phyloP scores from a whole-genome alignment of 2,329 filamentous ascomycete genomes.

The Aciculosporium take region DNA sequence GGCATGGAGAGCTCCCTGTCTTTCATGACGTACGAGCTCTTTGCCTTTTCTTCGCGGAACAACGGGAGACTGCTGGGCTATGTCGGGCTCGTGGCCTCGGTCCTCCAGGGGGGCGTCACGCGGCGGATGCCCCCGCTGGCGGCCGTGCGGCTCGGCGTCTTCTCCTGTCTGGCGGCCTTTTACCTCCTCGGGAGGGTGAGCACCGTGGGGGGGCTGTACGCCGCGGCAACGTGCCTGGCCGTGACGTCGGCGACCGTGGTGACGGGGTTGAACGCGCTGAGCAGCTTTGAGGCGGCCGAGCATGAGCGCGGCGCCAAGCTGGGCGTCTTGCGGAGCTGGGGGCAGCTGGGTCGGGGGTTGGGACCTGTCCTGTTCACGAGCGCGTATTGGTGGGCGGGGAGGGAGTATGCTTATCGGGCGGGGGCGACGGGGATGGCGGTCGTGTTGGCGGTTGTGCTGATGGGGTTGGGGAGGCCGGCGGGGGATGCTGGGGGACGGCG shows the following conservation, averaged over 20 bases:
- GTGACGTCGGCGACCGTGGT: slow-evolving; percentile 91
- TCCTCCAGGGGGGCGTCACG: slow-evolving; percentile 89
- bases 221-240: slow-evolving; percentile 69
- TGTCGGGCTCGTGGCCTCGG: slow-evolving; percentile 76
- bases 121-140: slow-evolving; percentile 68
- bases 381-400: slow-evolving; percentile 95
- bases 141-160: slow-evolving; percentile 65
- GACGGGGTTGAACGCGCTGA: slow-evolving; percentile 80
- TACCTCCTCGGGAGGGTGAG: slow-evolving; percentile 58
- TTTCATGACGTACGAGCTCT: slow-evolving; percentile 94
- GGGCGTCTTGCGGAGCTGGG: slow-evolving; percentile 66
- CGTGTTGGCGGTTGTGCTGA: slow-evolving; percentile 58
- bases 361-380: slow-evolving; percentile 87
- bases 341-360: slow-evolving; percentile 75
- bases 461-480: slow-evolving; percentile 51
- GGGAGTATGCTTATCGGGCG: slow-evolving; percentile 69
- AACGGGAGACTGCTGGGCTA: slow-evolving; percentile 81
- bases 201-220: slow-evolving; percentile 58
- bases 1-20: slow-evolving; percentile 96
- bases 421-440: slow-evolving; percentile 68
- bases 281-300: slow-evolving; percentile 73
- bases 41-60: slow-evolving; percentile 62
- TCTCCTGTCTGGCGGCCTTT: slow-evolving; percentile 67
- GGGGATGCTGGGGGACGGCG: slow-evolving; percentile 5
- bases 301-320: slow-evolving; percentile 75